A percentile compares a stretch with the other conserved stretches of the same genome.
phyloP scores from a whole-genome alignment of 225 moss, liverwort and hornwort species.

The Physcomitrium patens region DNA sequence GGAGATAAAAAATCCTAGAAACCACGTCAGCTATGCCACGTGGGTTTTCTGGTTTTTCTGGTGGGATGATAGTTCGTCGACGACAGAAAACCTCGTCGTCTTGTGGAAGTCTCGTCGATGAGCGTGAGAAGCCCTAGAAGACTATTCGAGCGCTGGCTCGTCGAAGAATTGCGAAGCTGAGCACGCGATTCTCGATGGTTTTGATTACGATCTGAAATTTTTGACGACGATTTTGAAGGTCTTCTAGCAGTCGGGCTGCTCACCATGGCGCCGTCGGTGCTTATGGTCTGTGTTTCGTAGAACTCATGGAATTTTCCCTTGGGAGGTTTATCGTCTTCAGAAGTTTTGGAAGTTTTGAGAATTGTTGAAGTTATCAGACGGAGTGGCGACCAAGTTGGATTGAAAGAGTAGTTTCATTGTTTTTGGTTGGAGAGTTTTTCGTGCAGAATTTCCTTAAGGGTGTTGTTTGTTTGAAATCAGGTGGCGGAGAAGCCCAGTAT shows the following conservation, averaged over 20 bases:
- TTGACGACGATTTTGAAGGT: background rate
- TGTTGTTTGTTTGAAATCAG: slow-evolving; percentile 43
- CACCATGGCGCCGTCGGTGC: slow-evolving; percentile 59
- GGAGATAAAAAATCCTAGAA: too few relatives aligned
- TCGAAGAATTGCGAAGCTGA: background rate
- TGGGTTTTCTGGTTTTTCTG: too few relatives aligned
- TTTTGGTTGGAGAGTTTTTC: slow-evolving; percentile 11
- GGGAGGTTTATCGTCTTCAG: background rate
- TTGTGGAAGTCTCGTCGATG: background rate
- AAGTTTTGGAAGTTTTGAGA: background rate
- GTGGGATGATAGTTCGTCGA: slow-evolving; percentile 8
- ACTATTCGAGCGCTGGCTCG: background rate
- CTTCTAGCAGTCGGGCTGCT: background rate
- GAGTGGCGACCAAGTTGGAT: background rate
- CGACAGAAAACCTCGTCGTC: background rate
- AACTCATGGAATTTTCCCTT: background rate
- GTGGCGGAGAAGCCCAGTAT: slow-evolving; percentile 99
- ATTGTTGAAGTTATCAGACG: background rate
- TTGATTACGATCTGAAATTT: slow-evolving; percentile 4
- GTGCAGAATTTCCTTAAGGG: background rate
- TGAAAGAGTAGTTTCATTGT: background rate
- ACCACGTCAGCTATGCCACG: too few relatives aligned
- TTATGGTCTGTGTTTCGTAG: slow-evolving; percentile 43
- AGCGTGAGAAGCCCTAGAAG: slow-evolving; percentile 29
- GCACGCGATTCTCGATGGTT: background rate